These are phyloP conservation scores for Yarrowia sp. DNA, from an alignment of 805 yeast species.

Conservation along the genomic window DNA sequence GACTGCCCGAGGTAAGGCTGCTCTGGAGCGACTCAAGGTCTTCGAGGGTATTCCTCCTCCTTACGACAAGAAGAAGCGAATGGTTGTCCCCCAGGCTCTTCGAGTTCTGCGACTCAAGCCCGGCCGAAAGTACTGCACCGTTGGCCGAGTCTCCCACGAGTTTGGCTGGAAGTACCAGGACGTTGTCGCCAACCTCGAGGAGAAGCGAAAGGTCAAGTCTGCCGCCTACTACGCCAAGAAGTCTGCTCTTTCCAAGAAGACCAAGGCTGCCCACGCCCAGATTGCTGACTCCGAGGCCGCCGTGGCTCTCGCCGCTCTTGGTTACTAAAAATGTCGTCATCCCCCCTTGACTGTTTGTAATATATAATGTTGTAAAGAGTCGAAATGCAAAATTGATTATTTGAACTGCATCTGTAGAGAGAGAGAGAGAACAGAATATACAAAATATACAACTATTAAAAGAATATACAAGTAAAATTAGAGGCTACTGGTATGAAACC, in stretches of 20 bases:
- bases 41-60: slow-evolving; percentile 99
- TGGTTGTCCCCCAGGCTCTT: slow-evolving; percentile 99
- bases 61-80: slow-evolving; percentile 99
- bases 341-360: slow-evolving; percentile 6
- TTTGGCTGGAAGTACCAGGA: slow-evolving; percentile 99
- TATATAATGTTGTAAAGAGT: neutral
- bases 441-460: neutral
- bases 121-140: slow-evolving; percentile 99
- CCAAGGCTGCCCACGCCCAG: slow-evolving; percentile 78
- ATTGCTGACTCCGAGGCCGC: slow-evolving; percentile 89
- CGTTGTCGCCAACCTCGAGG: slow-evolving; percentile 95
- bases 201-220: slow-evolving; percentile 97
- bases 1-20: slow-evolving; percentile 99
- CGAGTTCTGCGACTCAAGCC: slow-evolving; percentile 98
- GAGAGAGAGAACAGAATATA: too few species aligned
- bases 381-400: slow-evolving; percentile 16
- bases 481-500: too few species aligned
- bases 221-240: slow-evolving; percentile 99
- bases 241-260: slow-evolving; percentile 93
- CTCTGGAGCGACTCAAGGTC: slow-evolving; percentile 98
- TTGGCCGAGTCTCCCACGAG: slow-evolving; percentile 91
- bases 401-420: neutral
- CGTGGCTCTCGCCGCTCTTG: slow-evolving; percentile 91
- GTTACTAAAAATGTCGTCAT: slow-evolving; percentile 64
- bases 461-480: neutral